Evolutionary conservation across 805 yeast genomes (phyloP).

Genomic region (Candida golubevii): DNA sequence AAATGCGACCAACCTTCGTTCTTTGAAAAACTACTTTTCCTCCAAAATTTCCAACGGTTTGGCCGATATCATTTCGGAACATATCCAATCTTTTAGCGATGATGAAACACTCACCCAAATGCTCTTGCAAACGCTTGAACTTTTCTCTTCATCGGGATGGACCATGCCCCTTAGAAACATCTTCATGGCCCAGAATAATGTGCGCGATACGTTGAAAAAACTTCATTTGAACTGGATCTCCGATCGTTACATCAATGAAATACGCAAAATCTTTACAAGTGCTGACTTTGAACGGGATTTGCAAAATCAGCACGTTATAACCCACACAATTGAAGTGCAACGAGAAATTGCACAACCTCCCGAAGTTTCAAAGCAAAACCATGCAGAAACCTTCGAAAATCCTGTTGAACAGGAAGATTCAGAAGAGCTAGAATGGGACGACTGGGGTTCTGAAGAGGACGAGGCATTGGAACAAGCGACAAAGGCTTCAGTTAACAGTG

Average conservation of each 20-base stretch:
- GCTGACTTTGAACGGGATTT: constrained; percentile 6
- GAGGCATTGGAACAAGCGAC: constrained; percentile 4
- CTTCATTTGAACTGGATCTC: constrained; percentile 30
- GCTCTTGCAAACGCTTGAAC: constrained; percentile 18
- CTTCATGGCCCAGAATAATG: constrained; percentile 13
- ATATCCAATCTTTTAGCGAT: constrained; percentile 21
- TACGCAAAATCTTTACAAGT: constrained; percentile 20
- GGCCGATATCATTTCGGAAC: constrained; percentile 27
- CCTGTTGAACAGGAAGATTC: not conserved
- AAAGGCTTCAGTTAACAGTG: constrained; percentile 6
- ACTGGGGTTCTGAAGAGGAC: constrained; percentile 16
- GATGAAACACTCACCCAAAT: constrained; percentile 17
- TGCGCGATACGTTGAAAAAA: constrained; percentile 23
- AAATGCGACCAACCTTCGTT: constrained; percentile 20
- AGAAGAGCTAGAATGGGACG: constrained; percentile 14
- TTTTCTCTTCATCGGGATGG: constrained; percentile 23
- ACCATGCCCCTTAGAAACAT: constrained; percentile 19
- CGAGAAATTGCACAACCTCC: not conserved
- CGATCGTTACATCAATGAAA: constrained; percentile 29
- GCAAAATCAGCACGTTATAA: constrained; percentile 8
- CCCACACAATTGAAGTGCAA: constrained; percentile 13
- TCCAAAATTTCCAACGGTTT: constrained; percentile 28
- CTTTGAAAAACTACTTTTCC: constrained; percentile 24
- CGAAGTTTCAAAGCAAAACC: not conserved
- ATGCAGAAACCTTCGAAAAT: too few species aligned